Percentiles rank a stretch among this genome's conserved stretches.
These are phyloP conservation scores for Orychophragmus violaceus DNA, from an alignment of 345 rosid species.

Conservation along the genomic window DNA sequence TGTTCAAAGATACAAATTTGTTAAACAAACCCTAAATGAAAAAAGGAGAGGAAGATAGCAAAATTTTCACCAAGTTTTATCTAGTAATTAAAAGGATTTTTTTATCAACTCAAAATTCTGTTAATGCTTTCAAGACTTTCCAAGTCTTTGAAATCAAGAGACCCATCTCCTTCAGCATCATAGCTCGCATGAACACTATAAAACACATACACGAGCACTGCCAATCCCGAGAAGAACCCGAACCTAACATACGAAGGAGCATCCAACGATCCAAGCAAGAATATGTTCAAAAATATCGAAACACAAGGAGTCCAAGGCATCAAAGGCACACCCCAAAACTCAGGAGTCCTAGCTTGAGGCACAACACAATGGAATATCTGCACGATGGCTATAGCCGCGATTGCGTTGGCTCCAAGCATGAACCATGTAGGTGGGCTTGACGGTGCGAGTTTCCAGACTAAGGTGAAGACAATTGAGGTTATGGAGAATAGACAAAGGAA, in stretches of 20 bases:
- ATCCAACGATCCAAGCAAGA: slow-evolving; percentile 65
- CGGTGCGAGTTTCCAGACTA: slow-evolving; percentile 53
- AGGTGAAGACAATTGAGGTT: slow-evolving; percentile 56
- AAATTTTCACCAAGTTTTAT: not conserved
- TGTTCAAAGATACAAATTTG: not conserved
- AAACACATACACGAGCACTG: slow-evolving; percentile 55
- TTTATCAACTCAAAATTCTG: slow-evolving; percentile 17
- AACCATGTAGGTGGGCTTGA: slow-evolving; percentile 41
- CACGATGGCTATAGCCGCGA: slow-evolving; percentile 39
- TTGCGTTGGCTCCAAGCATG: slow-evolving; percentile 39
- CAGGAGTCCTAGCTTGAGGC: slow-evolving; percentile 63
- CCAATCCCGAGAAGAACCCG: slow-evolving; percentile 59
- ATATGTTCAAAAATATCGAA: slow-evolving; percentile 75
- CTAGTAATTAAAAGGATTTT: not conserved
- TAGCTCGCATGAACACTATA: slow-evolving; percentile 89
- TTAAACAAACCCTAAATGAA: not conserved
- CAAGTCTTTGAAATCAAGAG: slow-evolving; percentile 38
- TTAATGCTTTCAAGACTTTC: slow-evolving; percentile 35
- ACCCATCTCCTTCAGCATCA: slow-evolving; percentile 62
- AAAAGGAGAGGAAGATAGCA: not conserved
- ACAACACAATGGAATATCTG: slow-evolving; percentile 55
- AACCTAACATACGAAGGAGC: slow-evolving; percentile 69
- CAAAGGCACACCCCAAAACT: slow-evolving; percentile 86
- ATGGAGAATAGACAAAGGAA: slow-evolving; percentile 55
- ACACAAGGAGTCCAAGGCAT: slow-evolving; percentile 88